Base-by-base conservation (phyloP, 1,284 basidiomycete genomes). In the Tilletia indica region DNA sequence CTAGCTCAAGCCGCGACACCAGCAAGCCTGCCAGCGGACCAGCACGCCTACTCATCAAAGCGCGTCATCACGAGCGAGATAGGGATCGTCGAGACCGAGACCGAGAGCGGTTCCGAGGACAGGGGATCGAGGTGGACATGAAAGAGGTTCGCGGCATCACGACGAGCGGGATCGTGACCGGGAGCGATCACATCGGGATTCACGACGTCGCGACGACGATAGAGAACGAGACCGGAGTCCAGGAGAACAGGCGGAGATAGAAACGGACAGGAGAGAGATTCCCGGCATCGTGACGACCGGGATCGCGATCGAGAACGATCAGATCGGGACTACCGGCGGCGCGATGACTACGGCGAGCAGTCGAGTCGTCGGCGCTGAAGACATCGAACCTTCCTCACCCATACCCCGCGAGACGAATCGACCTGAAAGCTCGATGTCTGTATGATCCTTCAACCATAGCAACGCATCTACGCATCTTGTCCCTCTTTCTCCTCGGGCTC, bases 121-220 rank as follows among this genome's bases (percentile, higher is more conserved):
- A 64, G 39, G 61, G n/a, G 61, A 36, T 36, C 61, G 51, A 14
- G 9, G 21, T 25, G 56, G 51, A 14, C 3, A 34, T 25, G 56
- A 58, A 21, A 58, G 56, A 31, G 56, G 34, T 25, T 45, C 42
- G 6, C 56, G 56, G 21, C 25, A 31, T 31, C 21, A 34, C 19
- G 73, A 71, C 68, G 70, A 70, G 66, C 79, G 78, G 72, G 73
- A 76, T 54, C 68, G 68, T 8, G 74, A 75, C 39, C 68, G 73
- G 71, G 21, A 58, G 25, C 21, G 16, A 4, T 69, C 73, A 68
- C 19, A 68, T 68, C 49, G 61, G 6, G 61, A 64, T 16, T 34
- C 16, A 8, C 25, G 34, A 9, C 31, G n/a, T 9, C 16, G 16
- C 8, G 25, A 34, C 25, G 58, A 63, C 58, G 25, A 63, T 34